Conservation (phyloP, 2,329 filamentous ascomycete species). For the Fusarium nanum region DNA sequence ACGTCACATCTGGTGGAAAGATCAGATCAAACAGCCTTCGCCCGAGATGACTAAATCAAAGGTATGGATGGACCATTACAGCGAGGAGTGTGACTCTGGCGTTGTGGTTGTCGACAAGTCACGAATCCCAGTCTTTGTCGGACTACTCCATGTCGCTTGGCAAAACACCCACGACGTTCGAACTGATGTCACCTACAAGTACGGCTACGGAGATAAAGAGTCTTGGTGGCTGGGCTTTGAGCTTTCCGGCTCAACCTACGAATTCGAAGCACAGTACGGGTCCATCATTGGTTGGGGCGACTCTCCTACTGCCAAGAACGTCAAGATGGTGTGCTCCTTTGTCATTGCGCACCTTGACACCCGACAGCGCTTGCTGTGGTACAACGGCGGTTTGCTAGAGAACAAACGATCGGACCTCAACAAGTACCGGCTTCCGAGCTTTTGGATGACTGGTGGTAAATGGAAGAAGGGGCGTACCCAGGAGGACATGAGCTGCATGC, state of each 20-base stretch:
- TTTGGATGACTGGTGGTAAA: conserved; percentile 55
- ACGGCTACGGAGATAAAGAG: conserved; percentile 59
- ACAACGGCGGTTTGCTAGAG: conserved; percentile 56
- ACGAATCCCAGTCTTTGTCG: conserved; percentile 50
- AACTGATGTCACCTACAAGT: conserved; percentile 53
- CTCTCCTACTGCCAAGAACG: background rate
- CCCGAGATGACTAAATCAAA: conserved; percentile 49
- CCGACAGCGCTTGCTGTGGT: conserved; percentile 53
- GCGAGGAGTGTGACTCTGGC: conserved; percentile 57
- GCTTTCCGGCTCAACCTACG: conserved; percentile 52
- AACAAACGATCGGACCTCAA: conserved; percentile 49
- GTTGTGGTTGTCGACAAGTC: conserved; percentile 56
- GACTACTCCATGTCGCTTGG: conserved; percentile 56
- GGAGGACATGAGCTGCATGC: conserved; percentile 55
- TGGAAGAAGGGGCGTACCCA: conserved; percentile 51
- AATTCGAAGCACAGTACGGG: conserved; percentile 56
- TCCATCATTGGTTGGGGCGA: conserved; percentile 53
- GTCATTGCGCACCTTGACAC: conserved; percentile 56
- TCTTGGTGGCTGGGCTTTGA: conserved; percentile 59
- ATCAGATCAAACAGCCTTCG: conserved; percentile 51
- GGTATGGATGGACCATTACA: conserved; percentile 53
- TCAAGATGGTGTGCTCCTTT: conserved; percentile 51
- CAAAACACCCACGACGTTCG: conserved; percentile 56
- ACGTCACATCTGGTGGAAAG: conserved; percentile 52
- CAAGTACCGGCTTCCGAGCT: conserved; percentile 49